Evolutionary conservation across 306 rosid genomes (phyloP).

Genomic region (Dryas drummondii): DNA sequence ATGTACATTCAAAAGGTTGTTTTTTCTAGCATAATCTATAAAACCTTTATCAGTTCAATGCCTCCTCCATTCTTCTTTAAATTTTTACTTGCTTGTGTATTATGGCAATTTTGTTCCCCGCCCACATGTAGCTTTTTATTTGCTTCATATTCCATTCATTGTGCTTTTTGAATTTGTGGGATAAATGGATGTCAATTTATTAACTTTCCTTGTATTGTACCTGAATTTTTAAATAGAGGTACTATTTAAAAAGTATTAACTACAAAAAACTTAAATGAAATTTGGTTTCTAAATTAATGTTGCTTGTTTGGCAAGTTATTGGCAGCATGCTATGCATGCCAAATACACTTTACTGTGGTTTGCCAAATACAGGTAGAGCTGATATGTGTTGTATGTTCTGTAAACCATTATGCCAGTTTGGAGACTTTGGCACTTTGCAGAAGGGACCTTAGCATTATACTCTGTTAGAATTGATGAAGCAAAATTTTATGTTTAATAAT

Average conservation of each 20-base stretch:
- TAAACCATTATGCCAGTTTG: not conserved
- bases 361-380: not conserved
- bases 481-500: not conserved
- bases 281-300: not conserved
- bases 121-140: not conserved
- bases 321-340: not conserved
- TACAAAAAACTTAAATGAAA: not conserved
- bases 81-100: not conserved
- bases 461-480: not conserved
- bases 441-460: not conserved
- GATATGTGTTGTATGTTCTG: not conserved
- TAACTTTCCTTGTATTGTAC: not conserved
- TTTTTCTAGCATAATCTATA: slow-evolving; percentile 37
- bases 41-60: slow-evolving; percentile 21
- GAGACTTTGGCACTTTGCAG: not conserved
- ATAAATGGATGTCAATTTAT: not conserved
- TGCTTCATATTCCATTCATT: no score
- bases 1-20: slow-evolving; percentile 49
- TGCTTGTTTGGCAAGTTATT: slow-evolving; percentile 13
- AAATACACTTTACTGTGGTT: not conserved
- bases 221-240: no score
- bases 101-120: not conserved
- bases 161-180: no score
- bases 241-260: no score
- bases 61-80: not conserved